Conservation (phyloP, 176 grass and related monocot genomes). For the Raddia guianensis region DNA sequence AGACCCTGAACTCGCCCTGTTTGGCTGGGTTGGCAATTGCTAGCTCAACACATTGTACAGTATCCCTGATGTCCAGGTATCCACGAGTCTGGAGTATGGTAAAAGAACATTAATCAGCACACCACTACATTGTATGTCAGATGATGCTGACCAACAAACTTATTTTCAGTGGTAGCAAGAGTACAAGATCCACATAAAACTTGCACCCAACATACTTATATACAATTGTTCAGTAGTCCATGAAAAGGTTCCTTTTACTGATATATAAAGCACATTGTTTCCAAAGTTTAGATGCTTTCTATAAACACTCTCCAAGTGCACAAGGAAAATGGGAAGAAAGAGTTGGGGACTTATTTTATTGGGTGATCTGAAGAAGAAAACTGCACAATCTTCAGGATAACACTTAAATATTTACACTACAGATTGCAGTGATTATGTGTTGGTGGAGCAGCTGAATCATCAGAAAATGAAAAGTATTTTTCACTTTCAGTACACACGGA, state of each 20-base stretch:
- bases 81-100: conserved; percentile 62
- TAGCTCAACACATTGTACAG: conserved; percentile 85
- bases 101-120: conserved; percentile 19
- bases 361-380: not conserved
- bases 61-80: conserved; percentile 95
- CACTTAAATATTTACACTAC: not conserved
- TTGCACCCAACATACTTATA: not conserved
- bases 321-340: not conserved
- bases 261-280: not conserved
- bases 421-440: not conserved
- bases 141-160: not conserved
- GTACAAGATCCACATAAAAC: not conserved
- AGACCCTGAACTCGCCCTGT: conserved; percentile 86
- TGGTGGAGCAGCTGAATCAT: conserved; percentile 21
- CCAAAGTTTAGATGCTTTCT: not conserved
- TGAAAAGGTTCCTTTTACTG: not conserved
- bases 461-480: not conserved
- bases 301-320: not conserved
- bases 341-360: not conserved
- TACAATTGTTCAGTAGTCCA: not conserved
- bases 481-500: not conserved
- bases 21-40: conserved; percentile 93
- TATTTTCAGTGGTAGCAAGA: not conserved
- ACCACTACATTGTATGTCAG: not conserved
- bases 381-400: not conserved